Conservation (phyloP, 495 filamentous ascomycete species). For the Penicillium cataractarum region DNA sequence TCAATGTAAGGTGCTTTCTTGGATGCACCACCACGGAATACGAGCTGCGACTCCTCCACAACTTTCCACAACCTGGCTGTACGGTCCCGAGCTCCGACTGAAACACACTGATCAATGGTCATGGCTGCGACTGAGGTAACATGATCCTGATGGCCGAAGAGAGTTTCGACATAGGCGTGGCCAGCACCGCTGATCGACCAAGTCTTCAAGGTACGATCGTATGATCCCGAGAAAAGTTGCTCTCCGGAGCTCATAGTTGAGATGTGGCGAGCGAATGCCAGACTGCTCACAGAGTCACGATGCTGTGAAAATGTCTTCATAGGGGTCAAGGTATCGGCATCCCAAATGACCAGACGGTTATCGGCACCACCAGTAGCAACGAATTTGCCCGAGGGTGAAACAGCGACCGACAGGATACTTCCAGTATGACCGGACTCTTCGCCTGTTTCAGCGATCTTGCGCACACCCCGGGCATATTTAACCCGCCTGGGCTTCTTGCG, state of each 20-base stretch:
- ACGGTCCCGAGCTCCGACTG: constrained; percentile 86
- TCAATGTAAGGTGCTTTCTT: constrained; percentile 63
- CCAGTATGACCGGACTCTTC: constrained; percentile 74
- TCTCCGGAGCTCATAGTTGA: constrained; percentile 60
- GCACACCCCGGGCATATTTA: constrained; percentile 64
- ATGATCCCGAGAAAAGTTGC: constrained; percentile 85
- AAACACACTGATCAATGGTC: constrained; percentile 83
- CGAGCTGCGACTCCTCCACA: constrained; percentile 89
- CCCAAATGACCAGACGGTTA: constrained; percentile 82
- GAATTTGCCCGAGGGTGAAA: constrained; percentile 85
- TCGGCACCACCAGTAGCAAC: constrained; percentile 89
- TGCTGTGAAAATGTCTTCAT: constrained; percentile 88
- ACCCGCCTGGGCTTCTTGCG: constrained; percentile 73
- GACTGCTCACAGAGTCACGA: constrained; percentile 79
- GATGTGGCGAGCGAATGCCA: constrained; percentile 85
- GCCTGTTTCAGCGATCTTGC: constrained; percentile 61
- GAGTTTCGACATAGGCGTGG: constrained; percentile 85
- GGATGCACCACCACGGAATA: constrained; percentile 81
- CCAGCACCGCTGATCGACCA: constrained; percentile 68
- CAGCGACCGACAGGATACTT: constrained; percentile 78
- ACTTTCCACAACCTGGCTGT: constrained; percentile 98
- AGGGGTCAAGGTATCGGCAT: constrained; percentile 74
- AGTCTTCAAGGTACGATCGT: constrained; percentile 86
- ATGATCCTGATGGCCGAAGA: constrained; percentile 94
- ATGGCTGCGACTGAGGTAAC: constrained; percentile 82